phyloP scores from a whole-genome alignment of 2,329 filamentous ascomycete genomes.

The Alternaria panax region DNA sequence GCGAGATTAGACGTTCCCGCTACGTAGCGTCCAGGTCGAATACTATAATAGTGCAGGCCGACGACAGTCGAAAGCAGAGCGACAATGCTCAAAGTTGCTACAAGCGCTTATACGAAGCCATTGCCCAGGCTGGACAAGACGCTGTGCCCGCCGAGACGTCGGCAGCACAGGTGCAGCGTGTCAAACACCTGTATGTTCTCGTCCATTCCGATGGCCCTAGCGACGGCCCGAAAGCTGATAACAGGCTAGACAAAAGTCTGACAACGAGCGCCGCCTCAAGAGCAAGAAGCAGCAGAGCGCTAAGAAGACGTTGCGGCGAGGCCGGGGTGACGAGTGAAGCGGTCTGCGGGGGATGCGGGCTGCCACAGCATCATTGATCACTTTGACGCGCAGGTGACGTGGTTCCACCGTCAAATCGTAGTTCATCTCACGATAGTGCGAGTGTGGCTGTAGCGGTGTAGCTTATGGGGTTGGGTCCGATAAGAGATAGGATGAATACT shows the following conservation, averaged over 20 bases:
- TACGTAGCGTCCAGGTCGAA: conserved; percentile 63
- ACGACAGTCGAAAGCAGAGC: conserved; percentile 68
- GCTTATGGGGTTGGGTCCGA: conserved; percentile 23
- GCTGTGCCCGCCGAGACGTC: conserved; percentile 68
- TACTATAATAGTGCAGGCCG: conserved; percentile 67
- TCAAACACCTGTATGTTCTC: conserved; percentile 64
- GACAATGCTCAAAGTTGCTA: conserved; percentile 68
- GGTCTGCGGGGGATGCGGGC: conserved; percentile 20
- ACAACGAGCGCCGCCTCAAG: conserved; percentile 65
- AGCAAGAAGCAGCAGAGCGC: conserved; percentile 67
- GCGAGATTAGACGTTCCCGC: conserved; percentile 59
- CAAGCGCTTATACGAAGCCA: conserved; percentile 63
- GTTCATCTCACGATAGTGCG: conserved; percentile 22
- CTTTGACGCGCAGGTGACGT: conserved; percentile 26
- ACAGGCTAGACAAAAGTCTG: conserved; percentile 59
- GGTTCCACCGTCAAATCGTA: conserved; percentile 21
- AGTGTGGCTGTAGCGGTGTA: conserved; percentile 31
- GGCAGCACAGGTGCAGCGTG: conserved; percentile 61
- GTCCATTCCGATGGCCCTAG: conserved; percentile 19
- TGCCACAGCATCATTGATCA: conserved; percentile 14
- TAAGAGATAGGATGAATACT: conserved; percentile 20
- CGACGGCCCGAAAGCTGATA: conserved; percentile 31
- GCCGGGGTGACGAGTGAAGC: conserved; percentile 44
- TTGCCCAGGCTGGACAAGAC: conserved; percentile 59
- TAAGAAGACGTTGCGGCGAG: conserved; percentile 65